Base-by-base conservation (phyloP, 495 filamentous ascomycete genomes). In the Penicillium silybi region DNA sequence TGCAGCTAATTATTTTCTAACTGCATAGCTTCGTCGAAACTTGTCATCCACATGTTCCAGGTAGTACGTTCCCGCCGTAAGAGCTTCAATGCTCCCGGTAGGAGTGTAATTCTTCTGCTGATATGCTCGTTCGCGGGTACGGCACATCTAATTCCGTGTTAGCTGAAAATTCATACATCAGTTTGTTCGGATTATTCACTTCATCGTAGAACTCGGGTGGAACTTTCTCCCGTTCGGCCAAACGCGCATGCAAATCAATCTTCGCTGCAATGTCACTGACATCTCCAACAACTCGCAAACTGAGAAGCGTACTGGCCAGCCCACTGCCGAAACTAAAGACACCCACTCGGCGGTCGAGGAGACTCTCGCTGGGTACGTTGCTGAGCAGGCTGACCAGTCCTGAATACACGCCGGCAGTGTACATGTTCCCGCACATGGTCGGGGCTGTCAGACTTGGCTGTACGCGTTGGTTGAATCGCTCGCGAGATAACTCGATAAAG, bases 261-360 rank as follows among this genome's bases (percentile, higher is more conserved):
- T 80, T 80, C 73, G 85, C 76, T 39, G 75, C 66, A 34, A 95
- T 85, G 46, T 74, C 71, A 54, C 81, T 79, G 29, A 82, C 83
- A 67, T 79, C 81, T 44, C 86, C 87, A 29, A 71, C 74, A 43
- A 95, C 74, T 57, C 77, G 85, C 54, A 92, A 64, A n/a, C 83
- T 88, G 72, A 92, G 88, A 68, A 95, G 79, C 56, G 81, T 87
- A 46, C 86, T 80, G 15, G 90, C 90, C 39, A 95, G 73, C 20
- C 90, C 90, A 58, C 85, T 87, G 53, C 90, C 90, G 69, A 93
- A 95, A 68, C 84, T 88, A 78, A 92, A 95, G 43, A 95, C 71
- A 41, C 74, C 90, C 47, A 95, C 76, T 40, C 85, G 79, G 80
- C 87, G 88, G 54, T 87, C 87, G 57, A 82, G 74, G 17, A 91